Evolutionary conservation across 2,329 filamentous ascomycete species (phyloP).

Genomic region (Trichophyton equinum): DNA sequence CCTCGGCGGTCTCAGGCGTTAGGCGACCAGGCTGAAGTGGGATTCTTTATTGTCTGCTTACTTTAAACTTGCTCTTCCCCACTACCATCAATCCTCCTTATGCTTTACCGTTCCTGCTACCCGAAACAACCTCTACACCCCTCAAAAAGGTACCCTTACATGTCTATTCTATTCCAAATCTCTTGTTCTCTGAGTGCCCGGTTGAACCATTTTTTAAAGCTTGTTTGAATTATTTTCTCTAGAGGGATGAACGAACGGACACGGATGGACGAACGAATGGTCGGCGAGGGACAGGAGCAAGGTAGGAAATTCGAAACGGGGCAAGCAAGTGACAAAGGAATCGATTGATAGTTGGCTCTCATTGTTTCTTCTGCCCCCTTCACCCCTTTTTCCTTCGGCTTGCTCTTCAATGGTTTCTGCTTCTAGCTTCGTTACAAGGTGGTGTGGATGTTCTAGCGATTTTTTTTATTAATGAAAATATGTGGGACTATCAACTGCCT

Average conservation of each 20-base stretch:
- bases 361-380: no score
- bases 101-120: not conserved
- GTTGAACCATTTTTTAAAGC: slow-evolving; percentile 2
- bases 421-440: no score
- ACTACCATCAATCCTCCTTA: not conserved
- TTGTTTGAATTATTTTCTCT: slow-evolving; percentile 1
- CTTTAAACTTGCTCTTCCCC: not conserved
- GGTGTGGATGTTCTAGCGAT: no score
- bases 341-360: no score
- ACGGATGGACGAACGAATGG: not conserved
- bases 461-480: no score
- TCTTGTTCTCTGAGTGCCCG: slow-evolving; percentile 1
- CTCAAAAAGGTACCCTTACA: not conserved
- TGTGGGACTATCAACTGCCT: no score
- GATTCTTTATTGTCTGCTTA: slow-evolving; percentile 1
- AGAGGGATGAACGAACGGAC: not conserved
- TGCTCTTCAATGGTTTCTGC: no score
- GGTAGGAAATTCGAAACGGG: not conserved
- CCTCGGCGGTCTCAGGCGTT: not conserved
- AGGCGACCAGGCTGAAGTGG: not conserved
- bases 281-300: not conserved
- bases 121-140: not conserved
- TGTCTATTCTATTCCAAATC: not conserved
- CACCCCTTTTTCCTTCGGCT: no score
- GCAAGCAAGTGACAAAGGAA: no score